Evolutionary conservation across 441 rosid species (phyloP), one percentile per base, ranked within the genome.

Genomic region (Gossypium aridum): DNA sequence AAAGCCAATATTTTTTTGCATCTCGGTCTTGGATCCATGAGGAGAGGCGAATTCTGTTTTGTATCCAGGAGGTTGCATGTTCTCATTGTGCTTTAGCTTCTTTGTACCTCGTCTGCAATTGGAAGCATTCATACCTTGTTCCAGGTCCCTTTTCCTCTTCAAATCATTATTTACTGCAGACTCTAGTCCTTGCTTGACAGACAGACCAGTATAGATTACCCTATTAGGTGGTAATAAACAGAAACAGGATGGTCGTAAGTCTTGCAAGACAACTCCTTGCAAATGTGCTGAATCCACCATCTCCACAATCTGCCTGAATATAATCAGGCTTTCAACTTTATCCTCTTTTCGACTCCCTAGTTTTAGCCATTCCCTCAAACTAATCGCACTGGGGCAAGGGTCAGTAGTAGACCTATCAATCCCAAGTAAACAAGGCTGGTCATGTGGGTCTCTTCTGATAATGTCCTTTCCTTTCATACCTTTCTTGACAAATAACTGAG

Each of bases 291-390:
- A 83, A 79, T 85, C 90, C 81, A 91, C 91, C 59, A 92, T 76
- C 88, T 91, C 89, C 78, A 89, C 88, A 71, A 89, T 87, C 84
- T 86, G 90, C 89, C 83, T 88, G 77, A 91, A 89, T 62, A 91
- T 61, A 70, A 45, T 76, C 76, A 89, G 71, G 69, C 86, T 75
- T 59, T 85, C 84, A 22, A 68, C 74, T 77, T 83, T 91, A 73
- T 87, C 81, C 59, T 85, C 80, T 80, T 76, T 83, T 63, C 62
- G 60, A 68, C 49, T 61, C 73, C 85, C 85, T 12, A 82, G 80
- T 82, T 79, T 80, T 79, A 91, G 77, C 88, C 85, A 81, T 64
- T 87, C 93, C 79, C 94, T 89, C 87, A 92, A 83, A 84, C 80
- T 82, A 70, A 85, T 80, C 17, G 87, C 86, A 79, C 14, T 43